Evolutionary conservation across 768 basidiomycete species (phyloP), one percentile per base, ranked within the genome.

Genomic region (Lactifluus piperatus): DNA sequence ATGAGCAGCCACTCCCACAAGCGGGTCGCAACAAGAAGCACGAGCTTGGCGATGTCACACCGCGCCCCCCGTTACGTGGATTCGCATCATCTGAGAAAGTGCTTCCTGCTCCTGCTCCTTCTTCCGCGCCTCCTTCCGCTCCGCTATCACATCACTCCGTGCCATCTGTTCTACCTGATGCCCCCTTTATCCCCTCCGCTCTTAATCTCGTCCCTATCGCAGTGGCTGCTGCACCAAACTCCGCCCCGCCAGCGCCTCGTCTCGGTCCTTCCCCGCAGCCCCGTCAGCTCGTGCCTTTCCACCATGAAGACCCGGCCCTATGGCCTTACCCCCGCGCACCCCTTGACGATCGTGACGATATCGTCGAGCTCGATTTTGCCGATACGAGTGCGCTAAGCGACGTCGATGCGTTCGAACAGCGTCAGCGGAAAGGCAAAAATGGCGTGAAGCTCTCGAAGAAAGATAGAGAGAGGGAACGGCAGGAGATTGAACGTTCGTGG

Each of bases 311-410:
- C 60, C 82, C 84, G 8, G 82, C 85, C 34, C 73, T 88, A 16
- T 88, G 86, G 86, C 85, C 87, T 4, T 85, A 86, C 65, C 78
- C 81, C 0, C 81, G 77, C 39, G 72, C 72, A 4, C 75, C 76
- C 11, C 71, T 75, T 48, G 72, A 76, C 56, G 75, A 76, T 57
- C 67, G 66, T n/a, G 80, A 79, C 4, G 86, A 86, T 55, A 80
- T 90, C 26, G 78, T 89, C 10, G 88, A 89, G 69, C 80, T 90
- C 51, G 85, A 86, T 68, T 90, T 87, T 65, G 77, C 77, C 5
- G 88, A 89, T 56, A 89, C 79, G 44, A 83, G 85, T 57, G 82
- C 84, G 22, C 69, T 90, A 66, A 87, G 85, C 67, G 83, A 89
- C 63, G 80, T 81, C 2, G 78, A 77, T 49, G 77, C 79, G 10